phyloP scores from a whole-genome alignment of 192 early-diverging fungal genomes.

The Gorgonomyces haynaldii region DNA sequence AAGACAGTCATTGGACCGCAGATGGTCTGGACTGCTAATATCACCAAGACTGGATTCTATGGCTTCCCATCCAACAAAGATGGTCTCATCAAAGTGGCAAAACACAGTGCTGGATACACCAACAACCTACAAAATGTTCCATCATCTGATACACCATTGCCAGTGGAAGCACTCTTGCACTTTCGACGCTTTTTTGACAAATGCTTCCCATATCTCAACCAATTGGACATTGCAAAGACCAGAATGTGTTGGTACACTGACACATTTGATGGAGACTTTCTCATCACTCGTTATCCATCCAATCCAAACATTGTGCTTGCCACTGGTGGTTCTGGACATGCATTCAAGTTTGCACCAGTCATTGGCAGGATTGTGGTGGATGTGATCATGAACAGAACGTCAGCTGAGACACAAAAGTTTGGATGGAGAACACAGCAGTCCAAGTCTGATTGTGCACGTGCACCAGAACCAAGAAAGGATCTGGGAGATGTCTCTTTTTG shows the following conservation, averaged over 20 bases:
- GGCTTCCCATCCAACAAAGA: slow-evolving; percentile 33
- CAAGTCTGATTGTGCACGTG: not conserved
- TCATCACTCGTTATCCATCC: slow-evolving; percentile 29
- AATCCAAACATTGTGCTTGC: slow-evolving; percentile 32
- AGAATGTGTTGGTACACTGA: slow-evolving; percentile 48
- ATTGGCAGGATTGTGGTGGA: slow-evolving; percentile 36
- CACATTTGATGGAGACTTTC: slow-evolving; percentile 40
- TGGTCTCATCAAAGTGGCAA: slow-evolving; percentile 33
- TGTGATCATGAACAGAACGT: slow-evolving; percentile 24
- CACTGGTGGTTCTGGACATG: slow-evolving; percentile 47
- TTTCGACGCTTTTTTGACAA: slow-evolving; percentile 26
- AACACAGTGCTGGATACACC: slow-evolving; percentile 32
- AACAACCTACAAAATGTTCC: slow-evolving; percentile 16
- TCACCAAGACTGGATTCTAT: slow-evolving; percentile 31
- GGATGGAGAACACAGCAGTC: slow-evolving; percentile 1
- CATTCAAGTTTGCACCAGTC: slow-evolving; percentile 48
- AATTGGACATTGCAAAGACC: slow-evolving; percentile 19
- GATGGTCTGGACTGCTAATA: slow-evolving; percentile 36
- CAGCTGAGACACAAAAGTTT: not conserved
- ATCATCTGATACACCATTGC: slow-evolving; percentile 28
- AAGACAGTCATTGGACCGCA: slow-evolving; percentile 1
- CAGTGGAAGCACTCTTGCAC: slow-evolving; percentile 17
- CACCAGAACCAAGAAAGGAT: not conserved
- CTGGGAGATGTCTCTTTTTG: too few relatives aligned
- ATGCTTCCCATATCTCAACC: slow-evolving; percentile 25